Conservation (phyloP, 139 green algal genomes). For the Picocystis salinarum region DNA sequence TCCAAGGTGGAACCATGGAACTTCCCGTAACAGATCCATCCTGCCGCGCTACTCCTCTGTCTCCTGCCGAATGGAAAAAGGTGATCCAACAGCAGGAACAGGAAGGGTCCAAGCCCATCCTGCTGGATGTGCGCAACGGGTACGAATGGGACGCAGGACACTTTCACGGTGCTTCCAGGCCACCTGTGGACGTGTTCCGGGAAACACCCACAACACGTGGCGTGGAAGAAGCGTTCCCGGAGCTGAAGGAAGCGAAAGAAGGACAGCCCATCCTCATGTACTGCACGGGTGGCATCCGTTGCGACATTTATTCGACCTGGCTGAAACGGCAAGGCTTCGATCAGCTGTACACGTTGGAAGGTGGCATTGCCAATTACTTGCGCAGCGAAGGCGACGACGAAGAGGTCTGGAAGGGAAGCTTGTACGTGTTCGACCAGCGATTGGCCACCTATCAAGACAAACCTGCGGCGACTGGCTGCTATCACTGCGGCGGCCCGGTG, state of each 20-base stretch:
- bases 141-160: conserved; percentile 98
- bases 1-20: neutral
- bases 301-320: conserved; percentile 89
- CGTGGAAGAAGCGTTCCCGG: conserved; percentile 21
- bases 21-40: neutral
- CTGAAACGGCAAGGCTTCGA: conserved; percentile 51
- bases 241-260: conserved; percentile 23
- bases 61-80: conserved; percentile 38
- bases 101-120: conserved; percentile 19
- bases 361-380: conserved; percentile 64
- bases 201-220: conserved; percentile 53
- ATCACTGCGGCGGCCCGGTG: conserved; percentile 32
- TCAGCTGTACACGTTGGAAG: conserved; percentile 89
- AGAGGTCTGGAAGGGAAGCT: conserved; percentile 60
- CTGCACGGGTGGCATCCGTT: conserved; percentile 98
- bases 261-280: conserved; percentile 93
- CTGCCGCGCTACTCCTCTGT: conserved; percentile 34
- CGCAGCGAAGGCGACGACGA: conserved; percentile 3
- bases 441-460: conserved; percentile 27
- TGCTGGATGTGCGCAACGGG: conserved; percentile 88
- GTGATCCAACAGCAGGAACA: conserved; percentile 24
- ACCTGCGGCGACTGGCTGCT: conserved; percentile 37
- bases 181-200: conserved; percentile 66
- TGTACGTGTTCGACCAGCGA: conserved; percentile 93
- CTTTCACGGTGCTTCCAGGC: conserved; percentile 63